Base-by-base conservation (phyloP, 202 grass and related monocot species). In the Bolboschoenoplectus hybrid region DNA sequence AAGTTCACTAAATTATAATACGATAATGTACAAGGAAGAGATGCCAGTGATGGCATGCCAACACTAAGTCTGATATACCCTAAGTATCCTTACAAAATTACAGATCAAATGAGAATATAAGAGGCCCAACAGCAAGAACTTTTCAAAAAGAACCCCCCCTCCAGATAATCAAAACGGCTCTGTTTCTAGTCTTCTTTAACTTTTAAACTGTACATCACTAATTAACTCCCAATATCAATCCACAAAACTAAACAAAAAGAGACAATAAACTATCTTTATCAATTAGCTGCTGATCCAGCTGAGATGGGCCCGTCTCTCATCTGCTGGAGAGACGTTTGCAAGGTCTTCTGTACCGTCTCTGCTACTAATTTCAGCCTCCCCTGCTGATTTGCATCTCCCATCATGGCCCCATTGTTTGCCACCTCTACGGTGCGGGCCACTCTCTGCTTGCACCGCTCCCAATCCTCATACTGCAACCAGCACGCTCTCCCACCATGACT, bases 401-500 rank as follows among this genome's bases (percentile, higher is more conserved):
- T 63, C 39, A 84, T 89, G 49, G 85, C 74, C 62, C 86, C 86
- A 50, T 81, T 90, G 82, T 96, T 97, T 13, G 93, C 89, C 89
- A 86, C 86, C 66, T 99, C 97, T 43, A 94, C 93, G 17, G 93
- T 91, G 75, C 93, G 93, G 3, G 93, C 71, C 9, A 99, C 94
- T 85, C 91, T 93, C 85, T 93, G 97, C 88, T 93, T 94, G 84
- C 92, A 99, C 78, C 91, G 93, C 50, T 99, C 93, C 97, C 97
- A 99, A 39, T 99, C 93, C 41, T 99, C 97, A 32, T 83, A 50
- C 50, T 91, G 93, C 76, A 91, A 82, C 92, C 92, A 99, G 79
- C 97, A 99, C 53, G 93, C 90, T 91, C 89, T 92, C 19, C 97
- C 93, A 39, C 97, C 93, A 84, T 99, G 97, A 87, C 97, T 99